These are phyloP conservation scores for Plasmodium inui DNA, from an alignment of 169 alveolate species.

Conservation along the genomic window DNA sequence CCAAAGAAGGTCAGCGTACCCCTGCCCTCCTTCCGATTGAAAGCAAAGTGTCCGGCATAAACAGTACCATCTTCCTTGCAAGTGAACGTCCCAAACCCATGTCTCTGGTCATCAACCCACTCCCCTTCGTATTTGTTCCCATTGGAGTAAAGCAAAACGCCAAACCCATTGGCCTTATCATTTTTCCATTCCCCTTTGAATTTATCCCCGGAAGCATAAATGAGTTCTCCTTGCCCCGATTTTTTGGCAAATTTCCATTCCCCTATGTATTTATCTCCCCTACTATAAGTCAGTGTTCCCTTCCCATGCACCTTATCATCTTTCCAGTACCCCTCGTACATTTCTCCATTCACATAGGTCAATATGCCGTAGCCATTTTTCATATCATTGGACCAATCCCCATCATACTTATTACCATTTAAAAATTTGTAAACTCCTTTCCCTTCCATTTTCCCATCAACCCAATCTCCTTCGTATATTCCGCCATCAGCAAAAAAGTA, in stretches of 20 bases:
- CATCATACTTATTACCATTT: constrained; percentile 94
- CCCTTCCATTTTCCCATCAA: constrained; percentile 95
- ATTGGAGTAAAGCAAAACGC: constrained; percentile 91
- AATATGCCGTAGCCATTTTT: constrained; percentile 94
- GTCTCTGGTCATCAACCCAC: constrained; percentile 93
- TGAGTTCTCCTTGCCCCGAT: constrained; percentile 95
- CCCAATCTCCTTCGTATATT: constrained; percentile 97
- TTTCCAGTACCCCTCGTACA: constrained; percentile 95
- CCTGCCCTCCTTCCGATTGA: constrained; percentile 91
- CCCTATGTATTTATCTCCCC: constrained; percentile 94
- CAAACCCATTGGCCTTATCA: constrained; percentile 96
- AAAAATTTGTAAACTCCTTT: constrained; percentile 93
- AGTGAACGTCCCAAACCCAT: constrained; percentile 90
- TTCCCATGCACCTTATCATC: constrained; percentile 94
- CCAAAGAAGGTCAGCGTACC: constrained; percentile 87
- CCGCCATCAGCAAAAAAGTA: constrained; percentile 95
- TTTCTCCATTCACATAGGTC: constrained; percentile 92
- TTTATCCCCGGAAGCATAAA: constrained; percentile 93
- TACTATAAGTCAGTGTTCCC: constrained; percentile 91
- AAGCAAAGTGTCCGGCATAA: constrained; percentile 92
- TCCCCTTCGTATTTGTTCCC: constrained; percentile 95
- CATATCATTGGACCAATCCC: constrained; percentile 96
- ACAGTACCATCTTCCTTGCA: constrained; percentile 92
- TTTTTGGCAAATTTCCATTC: constrained; percentile 95
- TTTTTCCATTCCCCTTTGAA: constrained; percentile 93